Percentiles rank a stretch among this genome's conserved stretches.
Conservation (phyloP, 2,329 filamentous ascomycete genomes). For the Epichloe elymi region DNA sequence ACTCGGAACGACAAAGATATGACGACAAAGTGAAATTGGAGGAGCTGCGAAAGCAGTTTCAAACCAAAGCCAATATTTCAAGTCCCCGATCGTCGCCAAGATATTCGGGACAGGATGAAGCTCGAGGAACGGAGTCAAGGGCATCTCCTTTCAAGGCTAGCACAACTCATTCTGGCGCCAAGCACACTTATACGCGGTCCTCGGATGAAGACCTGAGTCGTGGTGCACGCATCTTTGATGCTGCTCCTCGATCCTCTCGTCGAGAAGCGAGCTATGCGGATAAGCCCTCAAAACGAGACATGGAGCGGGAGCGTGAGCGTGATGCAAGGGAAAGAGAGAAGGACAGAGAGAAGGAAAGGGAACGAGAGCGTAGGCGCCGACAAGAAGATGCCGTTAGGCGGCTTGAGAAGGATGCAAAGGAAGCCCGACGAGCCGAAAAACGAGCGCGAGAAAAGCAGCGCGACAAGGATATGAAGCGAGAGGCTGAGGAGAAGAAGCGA, state of each 20-base stretch:
- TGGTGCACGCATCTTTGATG: slow-evolving; percentile 29
- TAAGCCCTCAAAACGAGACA: slow-evolving; percentile 30
- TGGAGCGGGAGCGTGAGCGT: slow-evolving; percentile 22
- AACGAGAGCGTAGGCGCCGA: slow-evolving; percentile 11
- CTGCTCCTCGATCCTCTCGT: slow-evolving; percentile 23
- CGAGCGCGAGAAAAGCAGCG: slow-evolving; percentile 21
- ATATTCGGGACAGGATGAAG: slow-evolving; percentile 14
- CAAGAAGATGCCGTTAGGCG: slow-evolving; percentile 16
- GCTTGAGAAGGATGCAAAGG: slow-evolving; percentile 20
- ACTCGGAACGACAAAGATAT: slow-evolving; percentile 58
- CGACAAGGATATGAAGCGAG: slow-evolving; percentile 25
- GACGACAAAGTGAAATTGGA: slow-evolving; percentile 61
- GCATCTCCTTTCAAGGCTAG: slow-evolving; percentile 26
- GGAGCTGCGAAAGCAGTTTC: slow-evolving; percentile 45
- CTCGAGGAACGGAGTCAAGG: slow-evolving; percentile 11
- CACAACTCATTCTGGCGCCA: slow-evolving; percentile 20
- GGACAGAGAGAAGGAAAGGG: slow-evolving; percentile 8
- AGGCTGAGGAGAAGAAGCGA: slow-evolving; percentile 24
- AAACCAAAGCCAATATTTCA: slow-evolving; percentile 30
- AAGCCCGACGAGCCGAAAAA: slow-evolving; percentile 22
- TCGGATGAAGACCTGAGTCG: slow-evolving; percentile 34
- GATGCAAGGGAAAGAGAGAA: neutral
- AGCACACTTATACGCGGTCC: slow-evolving; percentile 26
- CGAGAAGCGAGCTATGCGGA: slow-evolving; percentile 36
- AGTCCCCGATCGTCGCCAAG: slow-evolving; percentile 28